These are phyloP conservation scores for Lophiotrema nucula DNA, from an alignment of 495 filamentous ascomycete species.

Conservation along the genomic window DNA sequence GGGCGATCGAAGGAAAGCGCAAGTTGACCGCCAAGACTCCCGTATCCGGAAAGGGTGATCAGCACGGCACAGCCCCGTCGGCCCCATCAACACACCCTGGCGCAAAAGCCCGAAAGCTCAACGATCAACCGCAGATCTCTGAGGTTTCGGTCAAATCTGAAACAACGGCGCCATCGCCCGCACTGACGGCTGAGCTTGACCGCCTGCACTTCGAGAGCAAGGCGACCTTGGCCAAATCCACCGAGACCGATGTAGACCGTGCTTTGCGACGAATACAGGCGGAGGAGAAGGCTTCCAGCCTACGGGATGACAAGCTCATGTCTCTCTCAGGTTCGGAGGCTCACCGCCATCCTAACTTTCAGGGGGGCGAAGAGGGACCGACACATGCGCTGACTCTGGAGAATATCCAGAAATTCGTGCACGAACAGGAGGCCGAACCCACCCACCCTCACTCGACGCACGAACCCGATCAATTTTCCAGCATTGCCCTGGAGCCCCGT, in stretches of 20 bases:
- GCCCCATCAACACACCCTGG: neutral
- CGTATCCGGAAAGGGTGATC: conserved; percentile 14
- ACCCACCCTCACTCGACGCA: neutral
- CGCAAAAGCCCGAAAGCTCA: conserved; percentile 6
- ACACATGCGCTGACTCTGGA: conserved; percentile 21
- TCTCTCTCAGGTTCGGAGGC: conserved; percentile 37
- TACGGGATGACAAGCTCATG: conserved; percentile 50
- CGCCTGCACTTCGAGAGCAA: conserved; percentile 34
- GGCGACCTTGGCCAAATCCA: conserved; percentile 8
- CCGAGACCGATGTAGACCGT: conserved; percentile 35
- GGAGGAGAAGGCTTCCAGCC: conserved; percentile 48
- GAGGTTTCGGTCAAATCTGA: conserved; percentile 16
- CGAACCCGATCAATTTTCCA: neutral
- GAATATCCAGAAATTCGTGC: conserved; percentile 18
- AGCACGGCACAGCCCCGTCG: neutral
- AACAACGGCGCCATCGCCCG: conserved; percentile 21
- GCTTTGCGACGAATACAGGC: conserved; percentile 39
- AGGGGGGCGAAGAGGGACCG: neutral
- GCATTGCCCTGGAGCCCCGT: neutral
- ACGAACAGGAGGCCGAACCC: conserved; percentile 3
- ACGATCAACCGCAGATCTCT: conserved; percentile 18
- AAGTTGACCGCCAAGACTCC: conserved; percentile 23
- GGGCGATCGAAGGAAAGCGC: conserved; percentile 40
- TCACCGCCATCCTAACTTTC: conserved; percentile 13
- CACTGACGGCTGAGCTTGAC: conserved; percentile 20